phyloP scores from a whole-genome alignment of 2,329 filamentous ascomycete genomes.

The Penicillium hordei region DNA sequence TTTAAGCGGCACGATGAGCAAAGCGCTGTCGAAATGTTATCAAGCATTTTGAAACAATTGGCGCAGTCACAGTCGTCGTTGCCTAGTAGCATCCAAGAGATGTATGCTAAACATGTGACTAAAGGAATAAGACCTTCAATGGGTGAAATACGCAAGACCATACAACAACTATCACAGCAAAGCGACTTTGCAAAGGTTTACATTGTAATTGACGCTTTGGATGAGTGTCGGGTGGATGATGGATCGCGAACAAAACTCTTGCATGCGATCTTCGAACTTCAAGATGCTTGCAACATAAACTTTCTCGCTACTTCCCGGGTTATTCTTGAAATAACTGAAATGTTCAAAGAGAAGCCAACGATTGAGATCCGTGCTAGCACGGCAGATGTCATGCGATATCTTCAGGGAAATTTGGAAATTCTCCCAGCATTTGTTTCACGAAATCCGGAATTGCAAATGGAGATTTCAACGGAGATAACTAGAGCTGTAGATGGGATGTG shows the following conservation, averaged over 20 bases:
- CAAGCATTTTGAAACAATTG: slow-evolving; percentile 24
- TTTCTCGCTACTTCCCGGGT: background rate
- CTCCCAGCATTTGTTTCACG: slow-evolving; percentile 5
- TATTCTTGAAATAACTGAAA: background rate
- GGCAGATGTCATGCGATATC: background rate
- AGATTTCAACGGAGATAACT: slow-evolving; percentile 8
- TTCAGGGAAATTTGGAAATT: background rate
- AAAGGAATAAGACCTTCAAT: slow-evolving; percentile 10
- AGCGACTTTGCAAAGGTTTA: slow-evolving; percentile 11
- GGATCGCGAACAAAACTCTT: background rate
- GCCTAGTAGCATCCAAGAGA: background rate
- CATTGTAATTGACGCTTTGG: slow-evolving; percentile 23
- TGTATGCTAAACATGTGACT: slow-evolving; percentile 14
- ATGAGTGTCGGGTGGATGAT: slow-evolving; percentile 14
- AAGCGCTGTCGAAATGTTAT: slow-evolving; percentile 29
- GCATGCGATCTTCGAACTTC: background rate
- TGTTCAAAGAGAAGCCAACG: background rate
- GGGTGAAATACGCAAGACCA: slow-evolving; percentile 6
- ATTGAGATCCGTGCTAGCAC: background rate
- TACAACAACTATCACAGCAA: background rate
- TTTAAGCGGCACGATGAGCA: slow-evolving; percentile 43
- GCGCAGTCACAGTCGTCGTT: background rate
- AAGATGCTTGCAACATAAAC: background rate
- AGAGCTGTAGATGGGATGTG: background rate
- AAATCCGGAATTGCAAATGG: slow-evolving; percentile 13